Evolutionary conservation across 768 basidiomycete genomes (phyloP).

Genomic region (Cyathus striatus): DNA sequence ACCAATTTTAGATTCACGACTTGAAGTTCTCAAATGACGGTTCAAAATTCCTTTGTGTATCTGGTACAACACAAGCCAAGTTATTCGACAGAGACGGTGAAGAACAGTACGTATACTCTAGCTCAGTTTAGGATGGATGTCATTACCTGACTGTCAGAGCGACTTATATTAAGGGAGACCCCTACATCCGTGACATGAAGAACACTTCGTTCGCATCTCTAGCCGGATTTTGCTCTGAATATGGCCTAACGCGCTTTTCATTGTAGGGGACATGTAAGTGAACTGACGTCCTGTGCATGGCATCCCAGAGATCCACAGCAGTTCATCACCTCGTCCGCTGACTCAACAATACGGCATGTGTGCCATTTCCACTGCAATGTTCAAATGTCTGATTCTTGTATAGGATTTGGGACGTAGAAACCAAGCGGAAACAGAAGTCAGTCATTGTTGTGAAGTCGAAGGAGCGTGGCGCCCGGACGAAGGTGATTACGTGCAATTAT

Average conservation of each 20-base stretch:
- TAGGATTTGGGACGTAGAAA: conserved; percentile 93
- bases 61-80: conserved; percentile 84
- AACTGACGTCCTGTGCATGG: conserved; percentile 87
- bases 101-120: conserved; percentile 63
- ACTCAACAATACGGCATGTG: conserved; percentile 85
- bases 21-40: conserved; percentile 87
- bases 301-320: conserved; percentile 80
- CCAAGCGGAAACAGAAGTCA: conserved; percentile 89
- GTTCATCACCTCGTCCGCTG: conserved; percentile 93
- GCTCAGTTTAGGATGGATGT: conserved; percentile 21
- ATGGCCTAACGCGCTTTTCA: too few species aligned
- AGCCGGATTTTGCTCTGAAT: too few species aligned
- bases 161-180: conserved; percentile 87
- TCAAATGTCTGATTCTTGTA: conserved; percentile 1
- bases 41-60: conserved; percentile 79
- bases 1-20: conserved; percentile 74
- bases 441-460: conserved; percentile 97
- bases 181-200: conserved; percentile 98
- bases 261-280: conserved; percentile 87
- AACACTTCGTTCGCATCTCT: conserved; percentile 86
- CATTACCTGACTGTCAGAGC: conserved; percentile 57
- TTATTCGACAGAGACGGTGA: conserved; percentile 91
- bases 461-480: conserved; percentile 90
- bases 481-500: conserved; percentile 83
- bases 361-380: conserved; percentile 5